Conservation (phyloP, 1,139 yeast genomes). For the Nadsonia commutata region DNA sequence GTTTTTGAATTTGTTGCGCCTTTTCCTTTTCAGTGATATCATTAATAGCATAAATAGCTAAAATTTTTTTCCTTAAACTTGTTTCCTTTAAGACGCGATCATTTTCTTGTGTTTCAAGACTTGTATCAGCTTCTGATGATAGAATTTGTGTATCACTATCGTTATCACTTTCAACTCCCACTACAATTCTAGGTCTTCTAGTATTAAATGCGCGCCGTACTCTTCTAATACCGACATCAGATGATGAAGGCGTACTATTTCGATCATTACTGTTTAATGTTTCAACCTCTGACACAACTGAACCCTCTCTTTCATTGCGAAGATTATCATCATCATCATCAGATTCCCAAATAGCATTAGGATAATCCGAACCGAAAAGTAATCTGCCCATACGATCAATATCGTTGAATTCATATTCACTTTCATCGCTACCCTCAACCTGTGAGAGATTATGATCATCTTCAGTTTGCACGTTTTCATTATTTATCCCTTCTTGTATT, state of each 20-base stretch:
- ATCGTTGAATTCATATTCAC: neutral
- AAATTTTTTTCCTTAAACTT: conserved; percentile 6
- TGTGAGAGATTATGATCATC: no score
- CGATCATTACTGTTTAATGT: neutral
- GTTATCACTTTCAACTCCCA: neutral
- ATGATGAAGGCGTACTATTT: neutral
- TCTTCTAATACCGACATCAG: neutral
- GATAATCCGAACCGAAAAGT: neutral
- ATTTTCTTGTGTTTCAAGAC: no score
- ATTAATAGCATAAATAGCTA: conserved; percentile 10
- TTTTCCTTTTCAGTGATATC: conserved; percentile 16
- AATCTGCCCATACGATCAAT: neutral
- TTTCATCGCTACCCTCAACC: neutral
- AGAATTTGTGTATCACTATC: no score
- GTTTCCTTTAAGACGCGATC: no score
- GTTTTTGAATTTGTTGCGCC: conserved; percentile 7
- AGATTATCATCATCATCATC: neutral
- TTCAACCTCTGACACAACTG: neutral
- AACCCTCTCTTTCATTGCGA: neutral
- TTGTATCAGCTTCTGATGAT: no score
- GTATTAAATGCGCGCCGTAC: neutral
- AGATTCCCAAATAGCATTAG: neutral
- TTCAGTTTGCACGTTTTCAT: no score
- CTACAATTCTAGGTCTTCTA: neutral
- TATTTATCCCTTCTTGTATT: neutral